Evolutionary conservation across 2,329 filamentous ascomycete species (phyloP).

Genomic region (Hymenoscyphus albidus): DNA sequence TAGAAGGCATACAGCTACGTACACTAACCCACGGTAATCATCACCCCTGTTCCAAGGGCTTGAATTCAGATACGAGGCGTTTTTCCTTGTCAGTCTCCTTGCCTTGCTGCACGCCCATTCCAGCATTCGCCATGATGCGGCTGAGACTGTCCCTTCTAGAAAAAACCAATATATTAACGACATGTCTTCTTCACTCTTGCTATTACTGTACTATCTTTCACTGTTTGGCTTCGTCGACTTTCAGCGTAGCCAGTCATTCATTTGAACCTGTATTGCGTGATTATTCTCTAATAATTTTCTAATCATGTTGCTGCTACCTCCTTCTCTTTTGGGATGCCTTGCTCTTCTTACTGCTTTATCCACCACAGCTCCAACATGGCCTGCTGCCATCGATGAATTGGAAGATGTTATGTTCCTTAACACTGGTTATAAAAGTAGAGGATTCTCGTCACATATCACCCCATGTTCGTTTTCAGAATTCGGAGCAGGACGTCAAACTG

Average conservation of each 20-base stretch:
- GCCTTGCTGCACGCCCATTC: not conserved
- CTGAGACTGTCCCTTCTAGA: conserved; percentile 16
- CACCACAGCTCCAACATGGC: conserved; percentile 55
- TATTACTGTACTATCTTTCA: not conserved
- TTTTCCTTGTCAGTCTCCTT: not conserved
- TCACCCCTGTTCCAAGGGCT: not conserved
- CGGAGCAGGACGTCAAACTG: conserved; percentile 52
- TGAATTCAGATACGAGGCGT: not conserved
- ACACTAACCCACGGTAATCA: not conserved
- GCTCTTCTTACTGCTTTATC: conserved; percentile 18
- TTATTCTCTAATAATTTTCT: conserved; percentile 16
- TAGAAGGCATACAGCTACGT: not conserved
- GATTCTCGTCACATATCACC: conserved; percentile 53
- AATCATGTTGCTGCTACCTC: conserved; percentile 29
- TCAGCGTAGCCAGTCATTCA: conserved; percentile 25
- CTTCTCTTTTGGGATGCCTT: conserved; percentile 17
- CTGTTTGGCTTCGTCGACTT: conserved; percentile 13
- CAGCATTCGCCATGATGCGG: conserved; percentile 13
- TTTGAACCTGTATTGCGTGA: conserved; percentile 16
- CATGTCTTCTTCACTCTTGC: conserved; percentile 8
- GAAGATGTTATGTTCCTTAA: conserved; percentile 62
- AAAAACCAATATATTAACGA: conserved; percentile 9
- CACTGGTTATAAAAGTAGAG: conserved; percentile 49
- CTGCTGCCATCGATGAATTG: conserved; percentile 54
- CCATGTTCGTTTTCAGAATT: conserved; percentile 53